Evolutionary conservation across 495 filamentous ascomycete species (phyloP), one percentile per base, ranked within the genome.

Genomic region (Lophiostoma macrostomum): DNA sequence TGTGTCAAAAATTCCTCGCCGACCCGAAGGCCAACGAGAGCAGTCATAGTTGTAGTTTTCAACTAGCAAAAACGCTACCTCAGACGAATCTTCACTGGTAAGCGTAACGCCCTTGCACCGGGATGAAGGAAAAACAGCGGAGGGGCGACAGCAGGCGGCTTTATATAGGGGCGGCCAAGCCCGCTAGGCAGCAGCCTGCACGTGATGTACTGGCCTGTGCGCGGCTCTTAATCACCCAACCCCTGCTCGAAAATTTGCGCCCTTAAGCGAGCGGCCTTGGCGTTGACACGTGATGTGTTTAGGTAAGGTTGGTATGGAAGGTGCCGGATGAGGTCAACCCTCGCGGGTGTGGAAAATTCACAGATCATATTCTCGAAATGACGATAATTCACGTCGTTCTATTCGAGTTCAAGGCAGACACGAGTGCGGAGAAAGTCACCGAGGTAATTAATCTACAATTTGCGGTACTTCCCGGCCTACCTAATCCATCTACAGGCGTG

Each of bases 281-380:
- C n/a, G n/a, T n/a, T n/a, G n/a, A n/a, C n/a, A n/a, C n/a, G n/a
- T n/a, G n/a, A 24, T 53, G 50, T 3, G 50, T 53, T 44, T 83
- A 75, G 14, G 50, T 76, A 56, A 93, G 87, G 43, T 91, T 79
- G 24, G 83, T 80, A 29, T 85, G 78, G 71, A 96, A 96, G 44
- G 44, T 20, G 31, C 29, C 27, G 44, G n/a, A 16, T 48, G 30
- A 4, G 82, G 77, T 31, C 96, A 80, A 61, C 91, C 84, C 56
- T 87, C 88, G 52, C 91, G 93, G 47, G 82, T 73, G 71, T 95
- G 82, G 67, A 96, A 96, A 50, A 97, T 82, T 46, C 91, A 86
- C 12, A 96, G 80, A 13, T 85, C 48, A 24, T 29, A n/a, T 19
- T 7, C 24, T 41, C 53, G 70, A 55, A 10, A 80, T 80, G 79